Conservation (phyloP, 495 filamentous ascomycete species). For the Lasiosphaeriaceae sp. region DNA sequence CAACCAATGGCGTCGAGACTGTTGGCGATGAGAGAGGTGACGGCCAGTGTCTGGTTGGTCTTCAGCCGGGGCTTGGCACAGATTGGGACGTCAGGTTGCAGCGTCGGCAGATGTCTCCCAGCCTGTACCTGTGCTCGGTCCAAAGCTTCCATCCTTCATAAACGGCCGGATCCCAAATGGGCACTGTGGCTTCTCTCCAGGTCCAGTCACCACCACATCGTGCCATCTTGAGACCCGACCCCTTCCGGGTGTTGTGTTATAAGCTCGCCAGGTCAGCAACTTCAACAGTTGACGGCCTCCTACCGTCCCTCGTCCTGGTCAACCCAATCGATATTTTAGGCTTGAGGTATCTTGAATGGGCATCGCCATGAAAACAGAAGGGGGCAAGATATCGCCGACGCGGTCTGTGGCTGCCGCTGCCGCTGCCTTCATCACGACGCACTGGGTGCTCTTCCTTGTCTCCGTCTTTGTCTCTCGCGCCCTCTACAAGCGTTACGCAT, state of each 20-base stretch:
- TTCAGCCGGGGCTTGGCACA: neutral
- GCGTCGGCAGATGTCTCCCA: conserved; percentile 8
- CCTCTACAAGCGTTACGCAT: conserved; percentile 39
- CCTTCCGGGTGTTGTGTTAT: conserved; percentile 2
- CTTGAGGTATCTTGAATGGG: conserved; percentile 17
- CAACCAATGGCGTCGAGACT: neutral
- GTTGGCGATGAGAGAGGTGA: neutral
- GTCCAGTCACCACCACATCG: neutral
- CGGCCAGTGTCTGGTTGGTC: conserved; percentile 1
- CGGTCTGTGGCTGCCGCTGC: conserved; percentile 25
- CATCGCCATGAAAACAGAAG: conserved; percentile 25
- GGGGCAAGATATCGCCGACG: conserved; percentile 25
- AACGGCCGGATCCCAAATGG: neutral
- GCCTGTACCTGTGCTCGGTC: neutral
- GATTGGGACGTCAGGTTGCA: neutral
- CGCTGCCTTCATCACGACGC: conserved; percentile 25
- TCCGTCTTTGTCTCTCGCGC: conserved; percentile 27
- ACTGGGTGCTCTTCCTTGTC: conserved; percentile 36
- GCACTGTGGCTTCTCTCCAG: conserved; percentile 2
- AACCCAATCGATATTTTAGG: neutral
- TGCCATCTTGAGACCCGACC: too few relatives aligned
- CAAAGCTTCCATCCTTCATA: conserved; percentile 4
- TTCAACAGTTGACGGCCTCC: conserved; percentile 26
- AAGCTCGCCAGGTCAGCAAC: conserved; percentile 18
- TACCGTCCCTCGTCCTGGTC: neutral